Base-by-base conservation (phyloP, 192 early-diverging fungal genomes). In the Linnemannia elongata region DNA sequence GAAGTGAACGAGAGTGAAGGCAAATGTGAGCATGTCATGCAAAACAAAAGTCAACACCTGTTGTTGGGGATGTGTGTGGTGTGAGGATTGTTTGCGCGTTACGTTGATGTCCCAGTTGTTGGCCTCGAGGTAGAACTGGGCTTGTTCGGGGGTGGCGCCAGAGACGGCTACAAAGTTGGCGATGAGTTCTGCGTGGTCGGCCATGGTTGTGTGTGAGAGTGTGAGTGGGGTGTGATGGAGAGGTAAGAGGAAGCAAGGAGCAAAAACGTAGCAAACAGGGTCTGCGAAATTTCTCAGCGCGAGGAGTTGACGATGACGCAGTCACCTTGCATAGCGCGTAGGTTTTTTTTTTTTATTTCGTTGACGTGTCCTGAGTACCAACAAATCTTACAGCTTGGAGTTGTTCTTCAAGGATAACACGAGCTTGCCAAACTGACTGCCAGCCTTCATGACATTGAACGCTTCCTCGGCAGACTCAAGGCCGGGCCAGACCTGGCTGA, bases 31-130 rank as follows among this genome's bases (percentile, higher is more conserved):
- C 27, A 10, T 66, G 60, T 38, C 30, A 54, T 22, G 47, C 20
- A 35, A 22, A 54, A 35, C 49, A 52, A 22, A 52, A 52, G 15
- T 17, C 3, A 38, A 33, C 13, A 36, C 10, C 44, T 18, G 3
- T 7, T 35, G 15, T 3, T 60, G 24, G 36, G 44, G 24, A 2
- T 47, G 41, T 30, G 38, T n/a, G 42, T 30, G 41, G 0, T 38
- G 18, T 9, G 36, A 0, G 38, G 17, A 22, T 72, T 42, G 24
- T 17, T 6, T 73, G 27, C 45, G 6, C 27, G 54, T 76, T 93
- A 95, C 94, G 74, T 95, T 90, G 42, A 97, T 73, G 89, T 97
- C 92, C 96, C 96, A 96, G 72, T 95, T 93, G 88, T 92, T 93
- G 33, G 93, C 94, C 82, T 95, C 95, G 12, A 96, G 89, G 72